Conservation (phyloP, 176 grass and related monocot genomes). For the Aegilops sharonensis region DNA sequence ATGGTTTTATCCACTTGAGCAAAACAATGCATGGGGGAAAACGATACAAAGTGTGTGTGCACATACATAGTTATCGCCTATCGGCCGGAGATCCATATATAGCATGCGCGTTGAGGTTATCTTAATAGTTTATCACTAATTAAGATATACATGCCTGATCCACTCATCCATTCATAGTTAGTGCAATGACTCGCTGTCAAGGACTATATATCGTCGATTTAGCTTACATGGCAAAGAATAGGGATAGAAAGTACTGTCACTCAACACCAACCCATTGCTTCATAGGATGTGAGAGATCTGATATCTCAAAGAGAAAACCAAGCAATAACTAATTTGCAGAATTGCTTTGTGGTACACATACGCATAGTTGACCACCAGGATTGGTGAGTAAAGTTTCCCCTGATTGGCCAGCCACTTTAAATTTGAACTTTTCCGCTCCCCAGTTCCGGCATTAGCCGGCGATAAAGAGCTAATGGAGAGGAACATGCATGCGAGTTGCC, state of each 20-base stretch:
- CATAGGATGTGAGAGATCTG: background rate
- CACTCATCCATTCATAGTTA: background rate
- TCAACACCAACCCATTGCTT: background rate
- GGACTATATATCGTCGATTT: background rate
- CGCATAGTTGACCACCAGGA: background rate
- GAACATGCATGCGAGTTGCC: background rate
- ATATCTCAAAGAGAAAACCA: background rate
- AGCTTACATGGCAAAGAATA: background rate
- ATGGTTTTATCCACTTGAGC: too few relatives aligned
- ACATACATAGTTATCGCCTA: too few relatives aligned
- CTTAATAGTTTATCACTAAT: too few relatives aligned
- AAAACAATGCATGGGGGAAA: too few relatives aligned
- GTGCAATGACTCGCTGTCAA: background rate
- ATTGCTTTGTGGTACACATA: background rate
- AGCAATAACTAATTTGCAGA: background rate
- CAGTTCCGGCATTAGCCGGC: background rate
- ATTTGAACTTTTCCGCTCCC: background rate
- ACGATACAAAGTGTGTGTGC: too few relatives aligned
- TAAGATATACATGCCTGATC: too few relatives aligned
- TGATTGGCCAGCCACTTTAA: background rate
- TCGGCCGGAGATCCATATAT: too few relatives aligned
- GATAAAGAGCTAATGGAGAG: background rate
- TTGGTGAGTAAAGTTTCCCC: background rate
- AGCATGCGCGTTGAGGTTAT: too few relatives aligned
- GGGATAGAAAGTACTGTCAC: background rate